Base-by-base conservation (phyloP, 1,284 basidiomycete species). In the Garcileccinum viscosum region DNA sequence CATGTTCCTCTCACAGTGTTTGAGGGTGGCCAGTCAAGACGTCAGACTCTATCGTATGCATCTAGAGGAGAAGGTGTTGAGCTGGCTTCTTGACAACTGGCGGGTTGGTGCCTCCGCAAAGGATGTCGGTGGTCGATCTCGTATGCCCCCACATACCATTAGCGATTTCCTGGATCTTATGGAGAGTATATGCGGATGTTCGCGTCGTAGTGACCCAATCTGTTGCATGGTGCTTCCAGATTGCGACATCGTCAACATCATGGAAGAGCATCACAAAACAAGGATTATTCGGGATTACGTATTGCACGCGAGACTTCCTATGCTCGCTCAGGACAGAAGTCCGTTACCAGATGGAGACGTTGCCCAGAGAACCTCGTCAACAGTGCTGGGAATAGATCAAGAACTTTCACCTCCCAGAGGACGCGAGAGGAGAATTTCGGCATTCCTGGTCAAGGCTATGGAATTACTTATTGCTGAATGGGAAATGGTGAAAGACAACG, bases 71-170 rank as follows among this genome's bases (percentile, higher is more conserved):
- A 94, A 95, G 76, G 90, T 94, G 1, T 77, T 96, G 22, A 87
- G 84, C 44, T 98, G 97, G 96, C 82, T 97, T 30, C 82, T 88
- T n/a, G 90, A 92, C 69, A 87, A 84, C 38, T 96, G 95, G 94
- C 87, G 86, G 65, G 81, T 90, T 8, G 83, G 85, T 4, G 83
- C 82, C 2, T 76, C 73, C 37, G 72, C 74, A 22, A 77, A 80
- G 66, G 78, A 76, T 44, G 67, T 73, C 24, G 76, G 80, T 35
- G 81, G 81, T 63, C 84, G 82, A 71, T 82, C 81, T 30, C 84
- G 82, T 53, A 82, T 87, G 72, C 82, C 88, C 5, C 79, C 88
- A 17, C 84, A 89, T 70, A 85, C 86, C 1, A 81, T 89, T 27
- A 79, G 82, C 33, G 94, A 96, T 75, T 77, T 93, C 11, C 77